Evolutionary conservation across 768 basidiomycete species (phyloP), one percentile per base, ranked within the genome.

Genomic region (Lentinula raphanica): DNA sequence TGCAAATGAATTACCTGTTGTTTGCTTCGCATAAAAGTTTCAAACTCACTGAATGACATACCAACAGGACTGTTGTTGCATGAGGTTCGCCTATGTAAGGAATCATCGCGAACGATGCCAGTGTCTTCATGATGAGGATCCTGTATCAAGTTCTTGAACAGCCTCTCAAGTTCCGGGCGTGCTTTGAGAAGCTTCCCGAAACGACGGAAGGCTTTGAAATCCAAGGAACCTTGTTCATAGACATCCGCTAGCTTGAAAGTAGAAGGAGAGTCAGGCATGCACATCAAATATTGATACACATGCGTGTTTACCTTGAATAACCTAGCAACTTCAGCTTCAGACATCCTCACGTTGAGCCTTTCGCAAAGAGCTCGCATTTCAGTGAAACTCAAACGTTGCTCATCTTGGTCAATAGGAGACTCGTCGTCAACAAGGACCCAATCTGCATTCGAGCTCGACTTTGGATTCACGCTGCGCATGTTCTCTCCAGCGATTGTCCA

Each of bases 171-270:
- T 50, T 98, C 96, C 0, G 89, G 86, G 17, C 96, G 84, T 19
- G 80, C 77, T 68, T 94, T 95, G 58, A 97, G 79, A 29, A 85
- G 69, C 66, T 87, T 90, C 61, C 95, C 88, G 60, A 98, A 94
- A 13, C 73, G 76, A 62, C 90, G 87, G 68, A 96, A 98, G 56
- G 86, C 87, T 1, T 76, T 60, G 65, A 94, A 94, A 67, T 92
- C 84, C 29, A 97, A 82, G 61, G 78, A 82, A 0, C 81, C 82
- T 1, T 75, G 76, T 1, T 72, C 69, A 49, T 78, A 68, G 2
- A 70, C 68, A 68, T 93, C 90, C 9, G 86, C 85, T 72, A 80
- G 78, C 90, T 92, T n/a, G 63, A 23, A 56, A 59, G 31, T 50
- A 3, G 31, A 50, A 48, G 44, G n/a, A 3, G 39, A 40, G 13